Evolutionary conservation across 108 stramenopile genomes (phyloP), one percentile per base, ranked within the genome.

Genomic region (Conticribra guillardii): DNA sequence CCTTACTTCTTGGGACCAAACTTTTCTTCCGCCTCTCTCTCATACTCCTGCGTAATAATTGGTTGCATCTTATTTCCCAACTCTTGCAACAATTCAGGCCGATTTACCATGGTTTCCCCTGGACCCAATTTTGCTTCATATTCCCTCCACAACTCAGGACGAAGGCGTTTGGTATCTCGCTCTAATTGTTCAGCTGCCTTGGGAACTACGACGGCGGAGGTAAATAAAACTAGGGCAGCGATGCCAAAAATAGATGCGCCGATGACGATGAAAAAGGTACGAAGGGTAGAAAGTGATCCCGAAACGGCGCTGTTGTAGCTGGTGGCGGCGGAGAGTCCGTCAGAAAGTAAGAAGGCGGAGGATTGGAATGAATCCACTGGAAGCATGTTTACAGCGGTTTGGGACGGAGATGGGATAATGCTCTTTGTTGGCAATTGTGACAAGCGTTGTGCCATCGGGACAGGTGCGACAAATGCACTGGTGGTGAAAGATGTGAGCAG

Each of bases 1-100:
- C n/a, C n/a, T n/a, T n/a, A n/a, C 18, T 32, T 29, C 4, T 7
- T 29, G 3, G 47, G 27, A 26, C 58, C 53, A 28, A 54, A 51
- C 55, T 62, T 76, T 3, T 34, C 44, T 32, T 26, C 61, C 22
- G 60, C 74, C 33, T 70, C 60, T 27, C 27, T 48, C 61, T 76
- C 74, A 53, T 76, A 76, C 11, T 76, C 60, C 50, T 53, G 27
- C 41, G 47, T 19, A 55, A 76, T 69, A 14, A 76, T 62, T 2
- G 74, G 74, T 53, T 76, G 74, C 68, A 76, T 70, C 0, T 70
- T 63, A 53, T 76, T 76, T 3, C 74, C 74, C 0, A 76, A 34
- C 59, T 76, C 74, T 29, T 76, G 74, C 18, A 76, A 37, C 28
- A 76, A 28, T 52, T 76, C 74, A 14, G 74, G 74, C 30, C 74